Evolutionary conservation across 192 early-diverging fungal species (phyloP).

Genomic region (Geosiphon pyriformis): DNA sequence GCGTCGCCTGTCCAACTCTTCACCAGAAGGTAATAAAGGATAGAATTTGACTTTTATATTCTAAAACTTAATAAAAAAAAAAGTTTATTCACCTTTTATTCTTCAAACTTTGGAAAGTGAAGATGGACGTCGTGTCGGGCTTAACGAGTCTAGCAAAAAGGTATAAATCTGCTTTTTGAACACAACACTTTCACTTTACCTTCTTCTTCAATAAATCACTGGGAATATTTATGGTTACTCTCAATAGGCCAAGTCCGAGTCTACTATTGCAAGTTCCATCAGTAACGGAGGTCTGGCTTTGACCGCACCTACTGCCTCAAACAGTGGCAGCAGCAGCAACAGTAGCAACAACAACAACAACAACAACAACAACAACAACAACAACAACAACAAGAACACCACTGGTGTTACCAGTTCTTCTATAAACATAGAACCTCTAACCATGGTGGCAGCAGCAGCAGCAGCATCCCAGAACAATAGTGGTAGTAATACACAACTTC

Average conservation of each 20-base stretch:
- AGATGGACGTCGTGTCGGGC: neutral
- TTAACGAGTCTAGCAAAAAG: slow-evolving; percentile 10
- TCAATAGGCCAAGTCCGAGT: neutral
- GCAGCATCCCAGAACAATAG: no score
- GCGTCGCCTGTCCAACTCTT: slow-evolving; percentile 1
- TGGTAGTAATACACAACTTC: neutral
- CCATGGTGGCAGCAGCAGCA: neutral
- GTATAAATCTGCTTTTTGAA: neutral
- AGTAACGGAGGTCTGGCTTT: neutral
- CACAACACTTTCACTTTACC: neutral
- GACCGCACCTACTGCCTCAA: neutral
- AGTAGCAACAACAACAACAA: neutral
- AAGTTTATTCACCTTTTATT: neutral
- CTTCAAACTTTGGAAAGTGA: neutral
- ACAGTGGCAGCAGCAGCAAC: neutral
- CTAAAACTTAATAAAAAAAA: neutral
- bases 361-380: neutral
- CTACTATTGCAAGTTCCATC: no score
- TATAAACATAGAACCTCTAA: neutral
- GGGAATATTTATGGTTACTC: no score
- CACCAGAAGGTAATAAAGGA: neutral
- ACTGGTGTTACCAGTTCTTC: no score
- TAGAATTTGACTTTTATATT: neutral
- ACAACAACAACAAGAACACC: neutral
- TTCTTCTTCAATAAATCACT: neutral